Percentiles rank a stretch among this genome's conserved stretches.
These are phyloP conservation scores for Arthrobotrys conoides DNA, from an alignment of 2,329 filamentous ascomycete genomes.

Conservation along the genomic window DNA sequence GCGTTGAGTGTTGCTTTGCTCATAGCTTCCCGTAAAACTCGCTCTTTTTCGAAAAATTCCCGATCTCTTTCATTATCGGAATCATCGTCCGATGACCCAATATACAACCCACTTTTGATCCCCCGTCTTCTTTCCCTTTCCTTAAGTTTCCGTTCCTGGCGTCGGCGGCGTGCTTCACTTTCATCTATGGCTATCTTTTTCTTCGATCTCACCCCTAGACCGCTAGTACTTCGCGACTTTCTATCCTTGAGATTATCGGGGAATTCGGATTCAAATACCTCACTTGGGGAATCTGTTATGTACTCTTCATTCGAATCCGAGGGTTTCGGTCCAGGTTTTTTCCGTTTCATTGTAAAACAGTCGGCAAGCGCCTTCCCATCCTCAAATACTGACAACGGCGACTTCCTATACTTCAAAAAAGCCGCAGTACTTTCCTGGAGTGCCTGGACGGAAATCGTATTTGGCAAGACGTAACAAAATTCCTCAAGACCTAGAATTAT, in stretches of 20 bases:
- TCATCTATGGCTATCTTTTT: slow-evolving; percentile 19
- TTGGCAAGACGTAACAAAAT: slow-evolving; percentile 22
- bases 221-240: background rate
- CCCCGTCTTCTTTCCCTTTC: slow-evolving; percentile 82
- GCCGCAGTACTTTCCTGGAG: slow-evolving; percentile 66
- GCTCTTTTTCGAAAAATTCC: slow-evolving; percentile 62
- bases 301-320: background rate
- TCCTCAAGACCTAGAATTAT: slow-evolving; percentile 8
- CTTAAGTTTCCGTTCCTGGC: slow-evolving; percentile 74
- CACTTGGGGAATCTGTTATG: background rate
- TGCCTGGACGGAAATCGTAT: background rate
- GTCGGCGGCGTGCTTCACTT: slow-evolving; percentile 67
- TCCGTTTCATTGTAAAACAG: slow-evolving; percentile 63
- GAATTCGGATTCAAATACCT: slow-evolving; percentile 31
- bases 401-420: slow-evolving; percentile 23
- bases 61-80: slow-evolving; percentile 67
- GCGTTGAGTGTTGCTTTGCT: slow-evolving; percentile 26
- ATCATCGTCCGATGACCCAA: slow-evolving; percentile 89
- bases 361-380: slow-evolving; percentile 3
- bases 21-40: slow-evolving; percentile 37
- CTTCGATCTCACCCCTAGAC: background rate
- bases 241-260: slow-evolving; percentile 39
- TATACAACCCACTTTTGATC: slow-evolving; percentile 87
- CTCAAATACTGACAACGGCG: slow-evolving; percentile 67
- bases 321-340: slow-evolving; percentile 66